Evolutionary conservation across 495 filamentous ascomycete species (phyloP).

Genomic region (Margaritispora aquatica): DNA sequence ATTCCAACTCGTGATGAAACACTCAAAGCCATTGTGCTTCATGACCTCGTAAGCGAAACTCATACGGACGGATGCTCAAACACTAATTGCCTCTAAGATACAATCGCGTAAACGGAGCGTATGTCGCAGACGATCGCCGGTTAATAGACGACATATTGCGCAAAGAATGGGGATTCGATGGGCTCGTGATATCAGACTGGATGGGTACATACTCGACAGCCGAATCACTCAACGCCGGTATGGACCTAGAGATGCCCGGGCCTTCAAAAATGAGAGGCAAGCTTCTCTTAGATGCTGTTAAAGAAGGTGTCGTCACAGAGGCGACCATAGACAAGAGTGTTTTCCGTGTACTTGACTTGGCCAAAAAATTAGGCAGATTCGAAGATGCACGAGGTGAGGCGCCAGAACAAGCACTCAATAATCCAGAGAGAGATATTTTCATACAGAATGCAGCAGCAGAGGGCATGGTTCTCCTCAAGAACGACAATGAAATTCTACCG

Average conservation of each 20-base stretch:
- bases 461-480: slow-evolving; percentile 65
- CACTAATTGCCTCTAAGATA: too few species aligned
- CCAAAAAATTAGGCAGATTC: slow-evolving; percentile 48
- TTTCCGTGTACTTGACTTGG: slow-evolving; percentile 51
- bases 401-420: slow-evolving; percentile 30
- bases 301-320: slow-evolving; percentile 48
- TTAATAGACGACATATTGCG: slow-evolving; percentile 58
- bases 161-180: slow-evolving; percentile 64
- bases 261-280: slow-evolving; percentile 57
- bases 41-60: too few species aligned
- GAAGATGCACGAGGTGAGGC: too few species aligned
- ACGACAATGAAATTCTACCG: slow-evolving; percentile 56
- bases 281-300: slow-evolving; percentile 48
- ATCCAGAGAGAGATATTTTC: slow-evolving; percentile 32
- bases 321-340: slow-evolving; percentile 55
- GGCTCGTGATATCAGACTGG: slow-evolving; percentile 65
- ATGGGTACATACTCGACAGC: slow-evolving; percentile 62
- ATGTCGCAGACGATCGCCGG: slow-evolving; percentile 55
- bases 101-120: slow-evolving; percentile 64
- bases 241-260: slow-evolving; percentile 72
- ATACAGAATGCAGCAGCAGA: slow-evolving; percentile 60
- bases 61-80: too few species aligned
- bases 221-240: slow-evolving; percentile 57
- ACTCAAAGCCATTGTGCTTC: slow-evolving; percentile 53
- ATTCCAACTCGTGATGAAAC: slow-evolving; percentile 65